Conservation (phyloP, 768 basidiomycete genomes). For the Pilatotrama ljubarskyi region DNA sequence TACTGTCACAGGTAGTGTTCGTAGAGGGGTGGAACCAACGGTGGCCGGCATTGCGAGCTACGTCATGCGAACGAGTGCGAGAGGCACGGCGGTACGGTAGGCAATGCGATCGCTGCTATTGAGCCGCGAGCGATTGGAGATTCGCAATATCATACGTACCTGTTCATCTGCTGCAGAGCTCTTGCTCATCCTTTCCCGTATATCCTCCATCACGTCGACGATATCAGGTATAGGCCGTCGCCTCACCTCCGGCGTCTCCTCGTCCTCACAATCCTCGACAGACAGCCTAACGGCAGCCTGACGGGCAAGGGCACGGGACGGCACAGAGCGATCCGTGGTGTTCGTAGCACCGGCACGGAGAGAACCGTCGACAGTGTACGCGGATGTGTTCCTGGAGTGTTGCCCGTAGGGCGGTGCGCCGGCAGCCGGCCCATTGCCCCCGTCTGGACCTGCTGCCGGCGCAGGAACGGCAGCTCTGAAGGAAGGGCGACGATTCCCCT, state of each 20-base stretch:
- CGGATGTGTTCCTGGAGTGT: constrained; percentile 4
- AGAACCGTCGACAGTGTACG: not conserved
- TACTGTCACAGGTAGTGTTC: not conserved
- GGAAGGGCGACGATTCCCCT: constrained; percentile 1
- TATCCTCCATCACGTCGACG: constrained; percentile 1
- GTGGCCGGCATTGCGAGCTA: not conserved
- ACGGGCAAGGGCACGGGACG: not conserved
- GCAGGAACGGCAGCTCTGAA: not conserved
- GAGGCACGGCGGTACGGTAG: not conserved
- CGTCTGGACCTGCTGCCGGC: not conserved
- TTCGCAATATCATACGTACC: constrained; percentile 1
- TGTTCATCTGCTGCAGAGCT: not conserved
- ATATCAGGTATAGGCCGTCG: constrained; percentile 9
- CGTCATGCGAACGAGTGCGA: not conserved
- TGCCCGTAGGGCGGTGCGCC: not conserved
- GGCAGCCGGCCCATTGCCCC: not conserved
- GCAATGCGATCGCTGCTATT: not conserved
- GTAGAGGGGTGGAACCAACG: not conserved
- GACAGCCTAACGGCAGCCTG: not conserved
- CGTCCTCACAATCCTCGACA: not conserved
- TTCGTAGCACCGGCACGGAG: not conserved
- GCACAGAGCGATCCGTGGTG: not conserved
- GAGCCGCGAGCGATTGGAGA: not conserved
- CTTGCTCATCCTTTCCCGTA: not conserved
- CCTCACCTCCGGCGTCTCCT: not conserved